Conservation (phyloP, 306 rosid species). For the Carpinus fangiana region DNA sequence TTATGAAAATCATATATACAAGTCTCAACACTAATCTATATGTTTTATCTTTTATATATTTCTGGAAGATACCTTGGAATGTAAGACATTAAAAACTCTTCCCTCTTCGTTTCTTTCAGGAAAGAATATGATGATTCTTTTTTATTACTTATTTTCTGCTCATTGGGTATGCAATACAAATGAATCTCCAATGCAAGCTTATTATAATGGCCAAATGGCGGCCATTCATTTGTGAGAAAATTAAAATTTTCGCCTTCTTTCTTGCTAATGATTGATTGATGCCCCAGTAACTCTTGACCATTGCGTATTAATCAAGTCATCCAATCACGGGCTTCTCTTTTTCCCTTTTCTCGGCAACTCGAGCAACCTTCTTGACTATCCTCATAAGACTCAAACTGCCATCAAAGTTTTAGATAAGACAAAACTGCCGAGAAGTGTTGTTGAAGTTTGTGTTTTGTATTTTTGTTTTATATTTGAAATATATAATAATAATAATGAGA, state of each 20-base stretch:
- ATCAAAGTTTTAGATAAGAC: too few species aligned
- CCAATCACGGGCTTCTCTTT: too few species aligned
- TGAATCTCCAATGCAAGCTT: background rate
- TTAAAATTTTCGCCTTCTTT: background rate
- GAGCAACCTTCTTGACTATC: too few species aligned
- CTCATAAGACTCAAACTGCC: too few species aligned
- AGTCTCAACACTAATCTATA: constrained; percentile 32
- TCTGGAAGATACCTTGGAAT: constrained; percentile 46
- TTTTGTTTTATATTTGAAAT: too few species aligned
- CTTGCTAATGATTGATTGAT: background rate
- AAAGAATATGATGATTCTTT: constrained; percentile 17
- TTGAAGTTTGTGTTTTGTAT: too few species aligned
- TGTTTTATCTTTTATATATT: constrained; percentile 19
- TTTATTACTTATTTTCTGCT: background rate
- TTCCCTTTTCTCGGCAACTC: too few species aligned
- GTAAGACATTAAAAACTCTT: constrained; percentile 38
- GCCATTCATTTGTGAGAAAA: background rate
- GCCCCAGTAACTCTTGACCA: too few species aligned
- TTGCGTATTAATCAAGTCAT: too few species aligned
- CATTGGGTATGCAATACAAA: background rate
- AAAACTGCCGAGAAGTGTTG: too few species aligned
- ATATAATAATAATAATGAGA: too few species aligned
- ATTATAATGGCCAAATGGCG: background rate
- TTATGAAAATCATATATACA: constrained; percentile 37
- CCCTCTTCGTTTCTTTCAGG: constrained; percentile 30